phyloP scores from a whole-genome alignment of 2,329 filamentous ascomycete genomes.

The Calonectria pauciramosa region DNA sequence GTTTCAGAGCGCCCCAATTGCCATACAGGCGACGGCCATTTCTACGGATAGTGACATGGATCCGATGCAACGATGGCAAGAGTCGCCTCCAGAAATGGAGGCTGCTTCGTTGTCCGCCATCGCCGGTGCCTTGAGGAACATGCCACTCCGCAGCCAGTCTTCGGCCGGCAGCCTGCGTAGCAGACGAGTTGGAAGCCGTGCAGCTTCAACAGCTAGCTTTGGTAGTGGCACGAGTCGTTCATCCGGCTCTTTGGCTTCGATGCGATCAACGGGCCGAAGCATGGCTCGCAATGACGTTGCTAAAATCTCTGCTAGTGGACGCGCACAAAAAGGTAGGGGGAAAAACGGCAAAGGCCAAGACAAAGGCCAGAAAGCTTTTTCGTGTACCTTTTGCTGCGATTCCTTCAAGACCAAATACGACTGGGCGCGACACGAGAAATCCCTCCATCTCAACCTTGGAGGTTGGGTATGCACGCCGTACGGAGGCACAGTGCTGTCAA shows the following conservation, averaged over 20 bases:
- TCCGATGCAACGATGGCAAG: conserved; percentile 42
- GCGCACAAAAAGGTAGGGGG: not conserved
- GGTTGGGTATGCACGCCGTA: conserved; percentile 41
- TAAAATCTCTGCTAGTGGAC: not conserved
- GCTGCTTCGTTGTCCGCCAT: conserved; percentile 40
- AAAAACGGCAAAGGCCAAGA: not conserved
- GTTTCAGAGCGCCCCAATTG: not conserved
- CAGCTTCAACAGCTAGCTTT: conserved; percentile 32
- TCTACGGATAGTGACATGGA: not conserved
- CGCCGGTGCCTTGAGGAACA: conserved; percentile 29
- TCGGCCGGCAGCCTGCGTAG: conserved; percentile 29
- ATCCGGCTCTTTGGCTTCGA: conserved; percentile 22
- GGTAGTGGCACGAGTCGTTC: conserved; percentile 38
- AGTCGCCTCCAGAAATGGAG: conserved; percentile 40
- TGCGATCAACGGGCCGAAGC: not conserved
- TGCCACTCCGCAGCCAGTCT: conserved; percentile 24
- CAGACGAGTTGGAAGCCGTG: conserved; percentile 20
- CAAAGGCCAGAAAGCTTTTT: conserved; percentile 20
- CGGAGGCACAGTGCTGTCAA: conserved; percentile 33
- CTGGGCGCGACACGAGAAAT: conserved; percentile 43
- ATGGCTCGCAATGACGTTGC: not conserved
- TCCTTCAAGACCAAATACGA: conserved; percentile 45
- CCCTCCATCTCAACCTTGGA: conserved; percentile 39
- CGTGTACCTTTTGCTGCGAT: conserved; percentile 43
- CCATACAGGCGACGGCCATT: not conserved